Conservation (phyloP, 179 eudicot species). For the Actinidia arguta region DNA sequence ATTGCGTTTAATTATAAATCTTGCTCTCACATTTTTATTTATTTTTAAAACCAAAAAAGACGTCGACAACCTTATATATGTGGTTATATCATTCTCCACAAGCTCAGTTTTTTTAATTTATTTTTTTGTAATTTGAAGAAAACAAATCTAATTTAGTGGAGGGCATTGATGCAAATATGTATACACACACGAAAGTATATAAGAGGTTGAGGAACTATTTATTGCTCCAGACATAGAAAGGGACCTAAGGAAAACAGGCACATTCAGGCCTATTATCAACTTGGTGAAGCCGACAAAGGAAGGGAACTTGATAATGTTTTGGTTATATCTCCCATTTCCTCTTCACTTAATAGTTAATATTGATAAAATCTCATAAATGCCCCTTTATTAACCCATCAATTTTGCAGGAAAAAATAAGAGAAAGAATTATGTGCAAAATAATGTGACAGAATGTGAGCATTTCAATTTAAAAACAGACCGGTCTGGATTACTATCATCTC, state of each 20-base stretch:
- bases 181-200: too few species aligned
- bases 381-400: too few species aligned
- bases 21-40: background rate
- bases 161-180: background rate
- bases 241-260: conserved; percentile 11
- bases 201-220: background rate
- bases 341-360: too few species aligned
- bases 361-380: too few species aligned
- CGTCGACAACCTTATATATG: background rate
- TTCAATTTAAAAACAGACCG: too few species aligned
- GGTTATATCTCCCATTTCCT: too few species aligned
- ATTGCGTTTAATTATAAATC: too few species aligned
- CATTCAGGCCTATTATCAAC: conserved; percentile 9
- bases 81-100: background rate
- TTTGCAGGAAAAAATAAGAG: too few species aligned
- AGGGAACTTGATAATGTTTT: too few species aligned
- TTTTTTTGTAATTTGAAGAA: background rate
- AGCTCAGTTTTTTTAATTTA: background rate
- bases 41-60: background rate
- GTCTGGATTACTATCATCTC: too few species aligned
- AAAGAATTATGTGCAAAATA: too few species aligned
- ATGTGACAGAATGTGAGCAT: too few species aligned
- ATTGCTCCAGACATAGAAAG: conserved; percentile 21
- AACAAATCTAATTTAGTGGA: background rate
- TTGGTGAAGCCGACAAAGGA: conserved; percentile 7